Percentiles rank a stretch among this genome's conserved stretches.
Evolutionary conservation across 192 early-diverging fungal genomes (phyloP).

Genomic region (Pilobolus umbonatus): DNA sequence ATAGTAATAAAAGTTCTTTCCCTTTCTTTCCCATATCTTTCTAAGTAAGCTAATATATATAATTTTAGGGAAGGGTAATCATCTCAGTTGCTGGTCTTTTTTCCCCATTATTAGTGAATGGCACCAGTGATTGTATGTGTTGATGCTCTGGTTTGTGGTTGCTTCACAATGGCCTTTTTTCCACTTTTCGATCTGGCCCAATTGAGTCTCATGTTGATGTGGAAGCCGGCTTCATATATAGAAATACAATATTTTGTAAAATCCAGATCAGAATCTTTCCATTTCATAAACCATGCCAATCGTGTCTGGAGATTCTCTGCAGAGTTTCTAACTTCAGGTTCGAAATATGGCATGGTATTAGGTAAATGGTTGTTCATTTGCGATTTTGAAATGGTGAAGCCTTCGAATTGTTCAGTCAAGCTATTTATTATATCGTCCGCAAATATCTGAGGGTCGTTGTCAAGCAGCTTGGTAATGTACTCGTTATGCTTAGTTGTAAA

Average conservation of each 20-base stretch:
- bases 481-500: slow-evolving; percentile 13
- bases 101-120: slow-evolving; percentile 9
- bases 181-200: slow-evolving; percentile 7
- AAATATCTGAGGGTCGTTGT: slow-evolving; percentile 8
- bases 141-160: background rate
- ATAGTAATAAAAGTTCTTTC: too few relatives aligned
- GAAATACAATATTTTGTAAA: slow-evolving; percentile 11
- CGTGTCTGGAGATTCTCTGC: background rate
- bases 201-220: slow-evolving; percentile 10
- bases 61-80: too few relatives aligned
- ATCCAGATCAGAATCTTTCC: slow-evolving; percentile 5
- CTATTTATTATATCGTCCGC: slow-evolving; percentile 9
- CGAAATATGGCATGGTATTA: slow-evolving; percentile 1
- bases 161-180: background rate
- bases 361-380: slow-evolving; percentile 2
- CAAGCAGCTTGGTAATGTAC: slow-evolving; percentile 1
- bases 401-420: slow-evolving; percentile 10
- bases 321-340: background rate
- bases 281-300: slow-evolving; percentile 12
- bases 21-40: too few relatives aligned
- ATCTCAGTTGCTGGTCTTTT: slow-evolving; percentile 3
- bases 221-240: slow-evolving; percentile 1
- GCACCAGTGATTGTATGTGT: slow-evolving; percentile 11
- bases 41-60: too few relatives aligned
- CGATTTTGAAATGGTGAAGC: slow-evolving; percentile 6